These are phyloP conservation scores for Vanderwaltozyma tropicalis DNA, from an alignment of 805 yeast genomes.

Conservation along the genomic window DNA sequence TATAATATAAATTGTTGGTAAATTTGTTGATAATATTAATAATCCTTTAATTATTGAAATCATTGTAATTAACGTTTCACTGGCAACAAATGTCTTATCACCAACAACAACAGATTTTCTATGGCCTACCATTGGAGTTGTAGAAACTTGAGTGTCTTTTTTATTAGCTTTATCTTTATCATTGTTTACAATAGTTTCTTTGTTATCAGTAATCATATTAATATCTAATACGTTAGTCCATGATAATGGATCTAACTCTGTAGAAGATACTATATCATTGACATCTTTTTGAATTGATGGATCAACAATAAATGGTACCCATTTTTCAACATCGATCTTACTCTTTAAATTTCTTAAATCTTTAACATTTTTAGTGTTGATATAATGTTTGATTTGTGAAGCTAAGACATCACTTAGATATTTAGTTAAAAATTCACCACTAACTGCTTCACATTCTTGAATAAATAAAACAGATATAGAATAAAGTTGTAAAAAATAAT, in stretches of 20 bases:
- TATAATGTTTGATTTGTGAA: conserved; percentile 54
- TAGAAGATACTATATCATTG: conserved; percentile 41
- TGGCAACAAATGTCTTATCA: conserved; percentile 47
- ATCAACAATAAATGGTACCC: conserved; percentile 66
- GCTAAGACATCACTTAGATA: conserved; percentile 59
- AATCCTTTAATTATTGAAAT: conserved; percentile 40
- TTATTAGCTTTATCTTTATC: conserved; percentile 6
- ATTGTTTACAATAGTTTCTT: conserved; percentile 2
- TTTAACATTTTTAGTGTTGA: conserved; percentile 43
- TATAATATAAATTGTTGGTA: conserved; percentile 34
- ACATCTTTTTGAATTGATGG: conserved; percentile 38
- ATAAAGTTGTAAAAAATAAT: conserved; percentile 58
- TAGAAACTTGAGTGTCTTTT: conserved; percentile 2
- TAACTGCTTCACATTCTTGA: conserved; percentile 72
- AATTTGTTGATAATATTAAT: conserved; percentile 43
- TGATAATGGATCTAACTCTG: conserved; percentile 34
- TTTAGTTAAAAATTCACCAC: conserved; percentile 50
- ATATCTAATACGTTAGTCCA: conserved; percentile 38
- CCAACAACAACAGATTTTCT: conserved; percentile 38
- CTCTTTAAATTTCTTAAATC: conserved; percentile 37
- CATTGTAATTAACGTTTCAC: conserved; percentile 37
- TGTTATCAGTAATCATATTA: not conserved
- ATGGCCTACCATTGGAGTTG: conserved; percentile 19
- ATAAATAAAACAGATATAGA: conserved; percentile 58
- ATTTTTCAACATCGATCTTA: conserved; percentile 55